Base-by-base conservation (phyloP, 176 grass and related monocot genomes). In the Raddia distichophylla region DNA sequence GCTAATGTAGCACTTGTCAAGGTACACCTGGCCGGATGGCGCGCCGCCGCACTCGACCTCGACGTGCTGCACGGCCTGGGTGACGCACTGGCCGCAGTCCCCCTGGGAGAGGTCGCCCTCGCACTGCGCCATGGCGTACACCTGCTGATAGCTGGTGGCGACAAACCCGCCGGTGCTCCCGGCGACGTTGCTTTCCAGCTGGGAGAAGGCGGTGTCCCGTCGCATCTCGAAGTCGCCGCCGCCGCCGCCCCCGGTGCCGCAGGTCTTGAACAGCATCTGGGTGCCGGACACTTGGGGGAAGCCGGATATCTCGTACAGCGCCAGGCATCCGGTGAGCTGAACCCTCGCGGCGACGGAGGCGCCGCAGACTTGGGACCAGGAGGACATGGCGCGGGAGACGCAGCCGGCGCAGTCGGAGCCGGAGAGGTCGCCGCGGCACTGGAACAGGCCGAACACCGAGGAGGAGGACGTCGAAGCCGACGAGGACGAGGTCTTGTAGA, bases 1-100 rank as follows among this genome's bases (percentile, higher is more conserved):
- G 82, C 84, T 99, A 75, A 99, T 99, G 89, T 99, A 99, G 90
- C 96, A 99, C 90, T 99, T 99, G 63, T 99, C 89, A 14, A 95
- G 92, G 82, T 95, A 99, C 34, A 95, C 89, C 88, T 99, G 96
- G 11, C 93, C 96, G 22, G 96, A 99, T 16, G 76, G 47, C 3
- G 93, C 93, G 50, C 91, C 96, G 67, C 96, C 96, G 83, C 96
- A 99, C 90, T 95, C 96, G 60, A 91, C 96, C 85, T 91, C 84
- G 16, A 94, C 94, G 73, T 91, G 92, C 82, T 99, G 96, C 68
- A 93, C 93, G 14, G 96, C 93, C 85, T 99, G 91, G 10, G 80
- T 88, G 69, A 91, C 89, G 86, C 96, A 99, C 42, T 91, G 82
- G 20, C 74, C 52, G 86, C 96, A 99, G 73, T 95, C 96, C 20